phyloP scores from a whole-genome alignment of 2,329 filamentous ascomycete genomes.

The Cladorrhinum sp. region DNA sequence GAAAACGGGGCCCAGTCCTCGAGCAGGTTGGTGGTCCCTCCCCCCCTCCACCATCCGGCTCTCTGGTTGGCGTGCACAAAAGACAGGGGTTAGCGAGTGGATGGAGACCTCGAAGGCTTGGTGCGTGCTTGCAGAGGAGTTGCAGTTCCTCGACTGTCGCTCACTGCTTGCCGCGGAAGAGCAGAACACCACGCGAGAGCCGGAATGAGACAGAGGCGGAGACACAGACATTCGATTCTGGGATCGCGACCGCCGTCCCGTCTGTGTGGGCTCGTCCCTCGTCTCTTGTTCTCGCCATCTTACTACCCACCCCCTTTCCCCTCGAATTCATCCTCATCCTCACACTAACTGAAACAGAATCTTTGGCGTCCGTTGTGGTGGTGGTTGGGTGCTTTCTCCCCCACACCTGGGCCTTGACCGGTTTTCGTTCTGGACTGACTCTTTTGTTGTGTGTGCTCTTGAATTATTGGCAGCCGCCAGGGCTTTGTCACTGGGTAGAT shows the following conservation, averaged over 20 bases:
- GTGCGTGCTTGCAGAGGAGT: constrained; percentile 16
- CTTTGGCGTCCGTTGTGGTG: constrained; percentile 5
- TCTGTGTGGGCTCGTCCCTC: background rate
- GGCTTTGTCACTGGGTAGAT: constrained; percentile 2
- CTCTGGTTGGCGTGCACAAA: constrained; percentile 22
- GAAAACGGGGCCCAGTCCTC: constrained; percentile 14
- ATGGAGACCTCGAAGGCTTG: constrained; percentile 23
- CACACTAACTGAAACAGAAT: constrained; percentile 16
- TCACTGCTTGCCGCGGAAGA: constrained; percentile 5
- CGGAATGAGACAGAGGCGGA: background rate
- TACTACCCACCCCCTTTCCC: background rate
- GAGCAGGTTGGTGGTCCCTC: constrained; percentile 15
- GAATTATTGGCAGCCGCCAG: constrained; percentile 14
- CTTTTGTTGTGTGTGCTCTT: constrained; percentile 6
- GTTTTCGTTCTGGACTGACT: constrained; percentile 17
- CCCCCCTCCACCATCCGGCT: constrained; percentile 13
- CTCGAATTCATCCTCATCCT: background rate
- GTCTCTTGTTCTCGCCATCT: background rate
- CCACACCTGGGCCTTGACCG: background rate
- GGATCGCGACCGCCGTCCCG: background rate
- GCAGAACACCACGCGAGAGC: background rate
- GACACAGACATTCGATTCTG: background rate
- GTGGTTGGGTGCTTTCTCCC: constrained; percentile 11
- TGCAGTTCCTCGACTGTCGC: constrained; percentile 1
- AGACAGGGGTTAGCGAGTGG: constrained; percentile 25